These are phyloP conservation scores for Biscutella laevigata DNA, from an alignment of 441 rosid species.

Conservation along the genomic window DNA sequence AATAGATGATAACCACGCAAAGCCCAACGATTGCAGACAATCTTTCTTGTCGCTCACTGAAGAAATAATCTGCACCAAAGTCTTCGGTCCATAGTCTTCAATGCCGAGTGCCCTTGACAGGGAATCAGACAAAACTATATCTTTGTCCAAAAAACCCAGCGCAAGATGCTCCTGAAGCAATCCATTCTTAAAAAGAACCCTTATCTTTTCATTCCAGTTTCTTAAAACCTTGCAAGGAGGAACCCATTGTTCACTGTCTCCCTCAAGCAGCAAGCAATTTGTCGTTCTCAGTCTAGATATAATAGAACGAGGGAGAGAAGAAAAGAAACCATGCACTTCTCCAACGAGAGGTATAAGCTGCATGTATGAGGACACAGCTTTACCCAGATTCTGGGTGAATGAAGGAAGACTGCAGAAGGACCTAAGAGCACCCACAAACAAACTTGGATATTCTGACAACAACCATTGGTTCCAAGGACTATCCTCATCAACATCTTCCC, in stretches of 20 bases:
- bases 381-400: slow-evolving; percentile 64
- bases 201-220: slow-evolving; percentile 77
- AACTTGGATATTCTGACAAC: slow-evolving; percentile 64
- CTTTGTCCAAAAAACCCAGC: slow-evolving; percentile 71
- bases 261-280: slow-evolving; percentile 78
- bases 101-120: slow-evolving; percentile 78
- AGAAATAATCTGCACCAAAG: slow-evolving; percentile 54
- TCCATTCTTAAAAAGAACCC: slow-evolving; percentile 45
- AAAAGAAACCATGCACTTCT: slow-evolving; percentile 93
- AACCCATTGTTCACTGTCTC: slow-evolving; percentile 60
- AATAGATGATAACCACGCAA: slow-evolving; percentile 67
- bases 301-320: slow-evolving; percentile 74
- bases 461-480: slow-evolving; percentile 98
- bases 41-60: slow-evolving; percentile 44
- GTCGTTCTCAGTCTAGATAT: slow-evolving; percentile 57
- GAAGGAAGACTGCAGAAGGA: slow-evolving; percentile 81
- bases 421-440: slow-evolving; percentile 62
- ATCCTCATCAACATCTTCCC: slow-evolving; percentile 95
- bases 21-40: slow-evolving; percentile 61
- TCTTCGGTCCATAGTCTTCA: slow-evolving; percentile 70
- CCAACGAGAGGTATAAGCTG: slow-evolving; percentile 87
- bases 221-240: slow-evolving; percentile 88
- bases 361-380: slow-evolving; percentile 77
- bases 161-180: slow-evolving; percentile 79
- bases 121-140: slow-evolving; percentile 69